Percentiles rank a stretch among this genome's conserved stretches.
phyloP scores from a whole-genome alignment of 768 basidiomycete species.

The Hypholoma fasciculare region DNA sequence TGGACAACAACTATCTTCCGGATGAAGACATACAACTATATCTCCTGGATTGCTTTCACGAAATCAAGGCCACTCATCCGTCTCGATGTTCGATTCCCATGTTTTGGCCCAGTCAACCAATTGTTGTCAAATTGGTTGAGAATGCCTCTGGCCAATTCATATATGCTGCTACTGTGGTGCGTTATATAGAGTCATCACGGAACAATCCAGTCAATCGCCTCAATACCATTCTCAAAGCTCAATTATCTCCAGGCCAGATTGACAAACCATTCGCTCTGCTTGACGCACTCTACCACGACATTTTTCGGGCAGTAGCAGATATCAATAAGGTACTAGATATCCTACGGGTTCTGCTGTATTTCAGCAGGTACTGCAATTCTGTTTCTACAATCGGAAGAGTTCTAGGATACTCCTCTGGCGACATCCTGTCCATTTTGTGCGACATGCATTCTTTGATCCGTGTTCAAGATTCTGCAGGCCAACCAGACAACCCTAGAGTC shows the following conservation, averaged over 20 bases:
- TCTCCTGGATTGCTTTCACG: constrained; percentile 7
- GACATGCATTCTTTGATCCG: too few species aligned
- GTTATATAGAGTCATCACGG: not conserved
- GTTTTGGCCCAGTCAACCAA: not conserved
- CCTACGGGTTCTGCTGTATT: not conserved
- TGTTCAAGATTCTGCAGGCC: too few species aligned
- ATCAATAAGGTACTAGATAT: not conserved
- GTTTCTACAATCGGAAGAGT: too few species aligned
- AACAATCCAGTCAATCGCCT: not conserved
- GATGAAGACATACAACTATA: too few species aligned
- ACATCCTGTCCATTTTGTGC: too few species aligned
- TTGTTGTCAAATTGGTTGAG: not conserved
- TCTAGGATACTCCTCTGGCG: too few species aligned
- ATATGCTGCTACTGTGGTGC: constrained; percentile 2
- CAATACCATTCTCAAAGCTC: not conserved
- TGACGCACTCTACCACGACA: constrained; percentile 2
- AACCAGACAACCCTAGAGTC: too few species aligned
- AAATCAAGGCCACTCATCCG: not conserved
- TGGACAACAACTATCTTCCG: constrained; percentile 6
- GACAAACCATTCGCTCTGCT: constrained; percentile 1
- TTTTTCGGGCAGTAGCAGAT: not conserved
- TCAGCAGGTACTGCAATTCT: too few species aligned
- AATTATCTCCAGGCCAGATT: not conserved
- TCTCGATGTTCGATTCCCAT: not conserved
- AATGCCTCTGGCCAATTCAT: not conserved